A percentile compares a stretch with the other conserved stretches of the same genome.
These are phyloP conservation scores for Aspergillus indologenus DNA, from an alignment of 495 filamentous ascomycete species.

Conservation along the genomic window DNA sequence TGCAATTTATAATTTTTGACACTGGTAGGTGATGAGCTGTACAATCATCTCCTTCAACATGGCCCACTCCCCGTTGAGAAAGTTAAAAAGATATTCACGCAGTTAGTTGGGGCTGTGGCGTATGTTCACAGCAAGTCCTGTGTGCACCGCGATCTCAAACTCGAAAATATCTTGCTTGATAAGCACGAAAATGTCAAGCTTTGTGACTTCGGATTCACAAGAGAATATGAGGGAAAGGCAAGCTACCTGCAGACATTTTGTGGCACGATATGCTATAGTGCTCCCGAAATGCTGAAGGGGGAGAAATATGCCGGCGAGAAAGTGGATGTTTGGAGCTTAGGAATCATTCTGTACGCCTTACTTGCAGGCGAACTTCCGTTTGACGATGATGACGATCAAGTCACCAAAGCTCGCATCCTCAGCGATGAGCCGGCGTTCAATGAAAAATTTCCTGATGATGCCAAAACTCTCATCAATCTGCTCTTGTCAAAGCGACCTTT, in stretches of 20 bases:
- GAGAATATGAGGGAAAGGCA: conserved; percentile 92
- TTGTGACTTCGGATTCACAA: conserved; percentile 97
- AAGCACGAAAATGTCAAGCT: conserved; percentile 97
- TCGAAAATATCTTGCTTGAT: conserved; percentile 96
- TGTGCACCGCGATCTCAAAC: conserved; percentile 93
- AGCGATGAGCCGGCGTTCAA: conserved; percentile 80
- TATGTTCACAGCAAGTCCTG: conserved; percentile 96
- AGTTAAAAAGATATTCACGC: conserved; percentile 92
- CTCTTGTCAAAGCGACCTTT: conserved; percentile 88
- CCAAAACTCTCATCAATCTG: conserved; percentile 67
- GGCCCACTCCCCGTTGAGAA: conserved; percentile 82
- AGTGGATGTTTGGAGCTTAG: conserved; percentile 97
- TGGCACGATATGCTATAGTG: conserved; percentile 95
- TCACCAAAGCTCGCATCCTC: conserved; percentile 82
- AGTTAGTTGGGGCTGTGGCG: conserved; percentile 90
- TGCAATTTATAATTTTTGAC: conserved; percentile 17
- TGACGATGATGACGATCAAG: conserved; percentile 86
- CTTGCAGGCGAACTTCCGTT: conserved; percentile 91
- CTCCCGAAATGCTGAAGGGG: conserved; percentile 96
- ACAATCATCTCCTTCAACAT: conserved; percentile 87
- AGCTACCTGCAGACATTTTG: conserved; percentile 98
- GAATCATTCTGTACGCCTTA: conserved; percentile 92
- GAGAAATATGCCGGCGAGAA: conserved; percentile 98
- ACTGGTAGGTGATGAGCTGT: conserved; percentile 82
- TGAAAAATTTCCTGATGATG: conserved; percentile 72